Evolutionary conservation across 2,329 filamentous ascomycete species (phyloP).

Genomic region (Ceratocystis ficicola): DNA sequence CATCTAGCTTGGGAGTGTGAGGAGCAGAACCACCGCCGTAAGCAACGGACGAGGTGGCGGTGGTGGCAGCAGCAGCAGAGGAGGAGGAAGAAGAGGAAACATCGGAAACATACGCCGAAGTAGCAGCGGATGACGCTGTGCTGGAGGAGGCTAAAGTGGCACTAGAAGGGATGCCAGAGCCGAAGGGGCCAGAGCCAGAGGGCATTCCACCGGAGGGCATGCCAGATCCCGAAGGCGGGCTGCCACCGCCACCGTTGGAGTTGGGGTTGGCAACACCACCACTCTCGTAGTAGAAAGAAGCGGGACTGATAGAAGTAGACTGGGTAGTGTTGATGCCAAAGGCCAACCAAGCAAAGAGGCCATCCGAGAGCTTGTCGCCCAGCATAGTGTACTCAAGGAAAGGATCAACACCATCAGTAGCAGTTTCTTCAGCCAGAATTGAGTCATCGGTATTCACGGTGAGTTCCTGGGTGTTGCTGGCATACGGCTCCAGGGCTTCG

Average conservation of each 20-base stretch:
- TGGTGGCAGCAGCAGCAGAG: neutral
- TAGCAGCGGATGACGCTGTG: neutral
- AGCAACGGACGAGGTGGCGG: neutral
- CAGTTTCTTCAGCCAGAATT: conserved; percentile 37
- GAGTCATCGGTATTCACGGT: conserved; percentile 41
- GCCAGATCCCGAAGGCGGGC: conserved; percentile 3
- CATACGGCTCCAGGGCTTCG: conserved; percentile 36
- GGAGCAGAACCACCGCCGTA: neutral
- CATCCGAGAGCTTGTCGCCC: conserved; percentile 40
- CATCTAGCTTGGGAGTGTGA: neutral
- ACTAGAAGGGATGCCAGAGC: conserved; percentile 4
- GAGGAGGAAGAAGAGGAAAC: neutral
- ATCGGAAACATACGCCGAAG: neutral
- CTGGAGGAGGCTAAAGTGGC: neutral
- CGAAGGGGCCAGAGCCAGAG: neutral
- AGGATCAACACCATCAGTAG: conserved; percentile 41
- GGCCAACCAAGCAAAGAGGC: conserved; percentile 43
- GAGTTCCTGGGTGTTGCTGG: conserved; percentile 32
- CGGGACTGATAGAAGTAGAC: conserved; percentile 26
- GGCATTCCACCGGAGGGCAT: neutral
- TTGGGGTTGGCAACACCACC: conserved; percentile 28
- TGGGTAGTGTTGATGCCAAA: conserved; percentile 36
- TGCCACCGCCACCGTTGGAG: neutral
- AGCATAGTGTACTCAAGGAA: conserved; percentile 46
- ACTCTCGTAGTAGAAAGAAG: conserved; percentile 28